Evolutionary conservation across 1,139 yeast genomes (phyloP).

Genomic region (Blastobotrys arbuscula): DNA sequence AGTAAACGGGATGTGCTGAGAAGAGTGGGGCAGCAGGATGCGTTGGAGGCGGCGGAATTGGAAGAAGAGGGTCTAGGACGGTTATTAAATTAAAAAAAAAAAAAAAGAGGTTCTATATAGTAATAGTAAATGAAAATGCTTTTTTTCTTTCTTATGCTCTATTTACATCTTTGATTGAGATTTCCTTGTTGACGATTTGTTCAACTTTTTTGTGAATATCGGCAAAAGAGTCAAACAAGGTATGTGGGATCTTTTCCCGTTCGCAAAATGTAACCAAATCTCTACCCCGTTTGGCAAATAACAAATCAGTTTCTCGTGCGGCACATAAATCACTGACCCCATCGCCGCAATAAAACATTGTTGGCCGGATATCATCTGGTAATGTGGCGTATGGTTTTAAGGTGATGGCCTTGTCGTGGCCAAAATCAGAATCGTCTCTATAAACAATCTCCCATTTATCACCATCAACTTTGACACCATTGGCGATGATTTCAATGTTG

Average conservation of each 20-base stretch:
- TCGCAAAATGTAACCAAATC: conserved; percentile 83
- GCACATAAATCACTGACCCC: conserved; percentile 96
- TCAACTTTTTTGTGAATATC: conserved; percentile 61
- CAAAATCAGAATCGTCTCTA: conserved; percentile 80
- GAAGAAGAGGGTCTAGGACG: conserved; percentile 34
- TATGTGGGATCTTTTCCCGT: conserved; percentile 74
- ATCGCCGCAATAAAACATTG: conserved; percentile 88
- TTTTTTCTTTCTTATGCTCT: conserved; percentile 1
- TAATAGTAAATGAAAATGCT: neutral
- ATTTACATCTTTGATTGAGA: conserved; percentile 32
- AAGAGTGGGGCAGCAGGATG: conserved; percentile 75
- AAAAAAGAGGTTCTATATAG: neutral
- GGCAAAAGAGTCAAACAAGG: conserved; percentile 67
- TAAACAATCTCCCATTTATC: conserved; percentile 74
- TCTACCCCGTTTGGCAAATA: conserved; percentile 89
- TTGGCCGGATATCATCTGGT: conserved; percentile 42
- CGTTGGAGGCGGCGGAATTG: conserved; percentile 60
- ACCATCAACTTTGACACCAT: conserved; percentile 54
- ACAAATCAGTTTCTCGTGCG: conserved; percentile 86
- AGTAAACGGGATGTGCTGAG: conserved; percentile 74
- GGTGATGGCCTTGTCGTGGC: conserved; percentile 88
- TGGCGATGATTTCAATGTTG: conserved; percentile 75
- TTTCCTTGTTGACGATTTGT: conserved; percentile 42
- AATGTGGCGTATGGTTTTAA: conserved; percentile 57
- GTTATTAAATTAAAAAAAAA: conserved; percentile 13